Evolutionary conservation across 1,284 basidiomycete genomes (phyloP).

Genomic region (Ustilago crameri): DNA sequence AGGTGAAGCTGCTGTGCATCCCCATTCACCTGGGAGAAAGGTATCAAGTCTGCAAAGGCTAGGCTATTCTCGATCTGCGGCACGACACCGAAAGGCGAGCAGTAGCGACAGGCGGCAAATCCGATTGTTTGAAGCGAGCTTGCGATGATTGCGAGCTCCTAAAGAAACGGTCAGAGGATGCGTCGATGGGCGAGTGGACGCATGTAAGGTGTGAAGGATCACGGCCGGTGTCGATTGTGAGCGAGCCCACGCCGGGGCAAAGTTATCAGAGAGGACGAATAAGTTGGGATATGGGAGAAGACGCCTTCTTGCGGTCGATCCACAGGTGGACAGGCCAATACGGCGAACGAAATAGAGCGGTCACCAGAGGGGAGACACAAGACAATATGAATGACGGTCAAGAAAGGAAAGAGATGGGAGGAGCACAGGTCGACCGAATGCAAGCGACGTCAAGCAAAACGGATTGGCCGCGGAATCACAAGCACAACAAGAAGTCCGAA

Average conservation of each 20-base stretch:
- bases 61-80: no score
- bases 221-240: neutral
- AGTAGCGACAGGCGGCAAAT: no score
- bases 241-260: neutral
- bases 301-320: neutral
- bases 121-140: no score
- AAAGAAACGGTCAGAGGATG: no score
- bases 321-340: constrained; percentile 3
- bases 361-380: neutral
- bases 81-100: no score
- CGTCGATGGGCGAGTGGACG: neutral
- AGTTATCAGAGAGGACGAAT: neutral
- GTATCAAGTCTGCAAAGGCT: no score
- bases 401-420: constrained; percentile 20
- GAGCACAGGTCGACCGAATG: constrained; percentile 9
- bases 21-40: no score
- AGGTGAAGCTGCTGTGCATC: no score
- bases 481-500: neutral
- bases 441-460: constrained; percentile 1
- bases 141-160: no score
- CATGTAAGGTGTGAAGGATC: neutral
- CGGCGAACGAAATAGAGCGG: constrained; percentile 2
- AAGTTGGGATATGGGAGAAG: neutral
- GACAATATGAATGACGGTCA: neutral
- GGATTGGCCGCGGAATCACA: constrained; percentile 1